Percentiles rank a stretch among this genome's conserved stretches.
Evolutionary conservation across 305 asterid species (phyloP).

Genomic region (Ajuga reptans): DNA sequence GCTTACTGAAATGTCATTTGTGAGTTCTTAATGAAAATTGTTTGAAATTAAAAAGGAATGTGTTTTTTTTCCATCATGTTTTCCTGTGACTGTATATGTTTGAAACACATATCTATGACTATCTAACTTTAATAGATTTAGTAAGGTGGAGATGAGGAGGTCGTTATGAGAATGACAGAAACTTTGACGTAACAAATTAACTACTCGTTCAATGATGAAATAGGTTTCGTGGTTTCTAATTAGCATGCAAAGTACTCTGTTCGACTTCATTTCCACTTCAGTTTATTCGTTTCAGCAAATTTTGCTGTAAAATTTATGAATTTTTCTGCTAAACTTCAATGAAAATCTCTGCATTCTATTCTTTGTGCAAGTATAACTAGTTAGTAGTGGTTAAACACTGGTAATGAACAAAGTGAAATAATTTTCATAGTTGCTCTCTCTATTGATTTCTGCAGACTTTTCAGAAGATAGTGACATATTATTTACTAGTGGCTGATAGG

Average conservation of each 20-base stretch:
- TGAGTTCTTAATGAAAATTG: too few relatives aligned
- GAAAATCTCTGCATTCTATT: background rate
- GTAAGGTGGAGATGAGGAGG: too few relatives aligned
- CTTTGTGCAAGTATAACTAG: background rate
- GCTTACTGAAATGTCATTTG: too few relatives aligned
- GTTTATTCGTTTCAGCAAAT: background rate
- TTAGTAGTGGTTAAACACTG: too few relatives aligned
- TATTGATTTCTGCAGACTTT: conserved; percentile 4
- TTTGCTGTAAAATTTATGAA: background rate
- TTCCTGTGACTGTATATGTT: too few relatives aligned
- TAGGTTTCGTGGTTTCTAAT: background rate
- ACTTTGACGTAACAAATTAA: background rate
- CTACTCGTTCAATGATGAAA: background rate
- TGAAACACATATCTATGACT: too few relatives aligned
- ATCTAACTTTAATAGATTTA: too few relatives aligned
- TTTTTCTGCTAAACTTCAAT: background rate
- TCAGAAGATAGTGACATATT: background rate
- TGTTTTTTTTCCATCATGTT: too few relatives aligned
- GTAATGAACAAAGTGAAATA: background rate
- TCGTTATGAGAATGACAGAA: too few relatives aligned
- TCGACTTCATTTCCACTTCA: background rate
- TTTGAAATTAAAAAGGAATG: too few relatives aligned
- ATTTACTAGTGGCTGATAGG: too few relatives aligned
- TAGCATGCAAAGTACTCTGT: background rate
- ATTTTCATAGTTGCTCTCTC: background rate